phyloP scores from a whole-genome alignment of 1,284 basidiomycete genomes.

The Volvariella surrecta region DNA sequence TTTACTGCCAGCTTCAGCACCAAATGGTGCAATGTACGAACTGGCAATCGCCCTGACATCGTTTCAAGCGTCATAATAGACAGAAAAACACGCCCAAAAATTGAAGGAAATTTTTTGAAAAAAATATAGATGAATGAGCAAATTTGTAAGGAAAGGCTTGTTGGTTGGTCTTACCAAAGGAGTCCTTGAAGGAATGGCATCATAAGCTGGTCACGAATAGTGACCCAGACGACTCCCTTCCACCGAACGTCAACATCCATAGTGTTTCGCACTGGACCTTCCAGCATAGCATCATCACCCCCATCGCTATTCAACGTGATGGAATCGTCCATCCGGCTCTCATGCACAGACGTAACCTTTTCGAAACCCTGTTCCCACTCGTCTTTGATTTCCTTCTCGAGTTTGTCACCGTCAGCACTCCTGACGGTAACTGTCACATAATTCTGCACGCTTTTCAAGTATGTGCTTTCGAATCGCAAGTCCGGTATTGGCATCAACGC shows the following conservation, averaged over 20 bases:
- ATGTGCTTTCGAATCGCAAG: constrained; percentile 65
- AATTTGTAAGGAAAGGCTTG: background rate
- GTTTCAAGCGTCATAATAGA: too few relatives aligned
- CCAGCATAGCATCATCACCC: constrained; percentile 11
- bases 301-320: constrained; percentile 1
- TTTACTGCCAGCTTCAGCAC: constrained; percentile 20
- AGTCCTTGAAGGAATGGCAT: constrained; percentile 63
- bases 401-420: constrained; percentile 4
- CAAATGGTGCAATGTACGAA: constrained; percentile 29
- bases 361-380: constrained; percentile 13
- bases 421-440: constrained; percentile 29
- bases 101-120: background rate
- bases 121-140: too few relatives aligned
- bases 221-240: constrained; percentile 53
- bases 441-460: constrained; percentile 48
- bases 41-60: constrained; percentile 30
- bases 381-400: constrained; percentile 11
- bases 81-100: background rate
- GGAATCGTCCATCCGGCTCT: background rate
- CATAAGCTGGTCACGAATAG: constrained; percentile 58
- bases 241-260: constrained; percentile 44
- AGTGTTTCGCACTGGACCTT: constrained; percentile 13
- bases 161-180: constrained; percentile 39
- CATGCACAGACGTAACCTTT: constrained; percentile 17
- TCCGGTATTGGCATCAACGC: constrained; percentile 41